phyloP scores from a whole-genome alignment of 805 yeast genomes.

The Ogataea pignaliae region DNA sequence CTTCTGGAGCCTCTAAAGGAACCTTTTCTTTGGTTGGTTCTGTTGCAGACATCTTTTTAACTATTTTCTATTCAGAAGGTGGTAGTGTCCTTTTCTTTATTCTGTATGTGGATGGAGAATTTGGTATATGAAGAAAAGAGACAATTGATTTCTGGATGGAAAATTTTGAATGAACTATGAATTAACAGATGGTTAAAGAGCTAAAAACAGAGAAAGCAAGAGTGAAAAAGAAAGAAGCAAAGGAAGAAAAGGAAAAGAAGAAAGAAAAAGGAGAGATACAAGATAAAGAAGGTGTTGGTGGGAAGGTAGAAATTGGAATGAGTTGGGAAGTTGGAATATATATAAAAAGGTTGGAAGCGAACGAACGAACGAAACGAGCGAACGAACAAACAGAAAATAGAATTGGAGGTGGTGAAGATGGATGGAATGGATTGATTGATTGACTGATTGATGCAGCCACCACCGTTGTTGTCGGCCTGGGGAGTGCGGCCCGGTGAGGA shows the following conservation, averaged over 20 bases:
- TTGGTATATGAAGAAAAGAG: no score
- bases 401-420: not conserved
- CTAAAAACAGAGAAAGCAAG: not conserved
- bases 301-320: not conserved
- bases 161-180: not conserved
- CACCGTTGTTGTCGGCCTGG: no score
- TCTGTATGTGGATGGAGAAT: no score
- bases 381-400: not conserved
- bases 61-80: no score
- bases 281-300: not conserved
- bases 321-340: not conserved
- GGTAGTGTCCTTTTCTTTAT: no score
- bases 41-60: constrained; percentile 16
- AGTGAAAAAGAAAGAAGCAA: not conserved
- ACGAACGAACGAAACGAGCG: no score
- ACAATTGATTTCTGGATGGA: no score
- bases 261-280: not conserved
- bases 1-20: constrained; percentile 39
- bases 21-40: constrained; percentile 25
- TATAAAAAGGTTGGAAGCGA: not conserved
- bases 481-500: no score
- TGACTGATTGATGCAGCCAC: no score
- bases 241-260: not conserved
- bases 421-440: no score
- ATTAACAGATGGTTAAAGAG: not conserved